Percentiles rank a stretch among this genome's conserved stretches.
These are phyloP conservation scores for Clonostachys rhizophaga DNA, from an alignment of 2,329 filamentous ascomycete species.

Conservation along the genomic window DNA sequence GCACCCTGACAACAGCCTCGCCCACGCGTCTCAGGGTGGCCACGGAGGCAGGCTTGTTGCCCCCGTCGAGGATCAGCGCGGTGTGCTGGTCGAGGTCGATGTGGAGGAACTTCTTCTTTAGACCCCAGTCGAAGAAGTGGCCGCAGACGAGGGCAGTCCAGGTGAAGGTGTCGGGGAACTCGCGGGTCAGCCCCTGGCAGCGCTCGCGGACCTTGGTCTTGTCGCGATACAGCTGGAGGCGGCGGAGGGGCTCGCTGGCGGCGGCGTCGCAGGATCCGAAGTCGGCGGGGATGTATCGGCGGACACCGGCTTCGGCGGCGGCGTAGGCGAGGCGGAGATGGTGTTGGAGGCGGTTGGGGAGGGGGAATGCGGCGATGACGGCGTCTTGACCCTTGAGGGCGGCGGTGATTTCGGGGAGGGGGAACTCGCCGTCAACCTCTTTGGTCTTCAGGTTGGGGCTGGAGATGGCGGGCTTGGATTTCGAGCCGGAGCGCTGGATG, in stretches of 20 bases:
- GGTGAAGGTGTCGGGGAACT: slow-evolving; percentile 32
- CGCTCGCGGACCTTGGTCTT: slow-evolving; percentile 22
- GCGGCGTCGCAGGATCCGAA: slow-evolving; percentile 36
- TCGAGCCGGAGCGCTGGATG: slow-evolving; percentile 37
- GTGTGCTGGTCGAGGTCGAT: slow-evolving; percentile 38
- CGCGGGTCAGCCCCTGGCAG: slow-evolving; percentile 19
- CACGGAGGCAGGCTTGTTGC: slow-evolving; percentile 38
- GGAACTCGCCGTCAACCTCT: slow-evolving; percentile 18
- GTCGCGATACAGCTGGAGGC: slow-evolving; percentile 24
- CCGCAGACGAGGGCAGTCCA: slow-evolving; percentile 44
- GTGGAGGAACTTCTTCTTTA: slow-evolving; percentile 24
- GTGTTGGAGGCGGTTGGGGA: slow-evolving; percentile 33
- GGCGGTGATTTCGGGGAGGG: slow-evolving; percentile 29
- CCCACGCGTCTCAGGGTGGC: slow-evolving; percentile 45
- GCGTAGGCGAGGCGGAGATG: slow-evolving; percentile 49
- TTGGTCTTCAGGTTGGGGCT: slow-evolving; percentile 8
- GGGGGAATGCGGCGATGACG: slow-evolving; percentile 35
- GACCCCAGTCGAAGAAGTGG: slow-evolving; percentile 45
- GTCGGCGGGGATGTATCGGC: slow-evolving; percentile 58
- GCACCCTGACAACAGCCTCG: slow-evolving; percentile 40
- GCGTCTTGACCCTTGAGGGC: slow-evolving; percentile 53
- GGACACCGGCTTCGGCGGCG: slow-evolving; percentile 52
- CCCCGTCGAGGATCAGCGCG: slow-evolving; percentile 45
- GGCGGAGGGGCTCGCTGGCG: slow-evolving; percentile 18
- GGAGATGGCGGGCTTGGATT: slow-evolving; percentile 18